These are phyloP conservation scores for Aurantiochytrium sp. DNA, from an alignment of 108 stramenopile species.

Conservation along the genomic window DNA sequence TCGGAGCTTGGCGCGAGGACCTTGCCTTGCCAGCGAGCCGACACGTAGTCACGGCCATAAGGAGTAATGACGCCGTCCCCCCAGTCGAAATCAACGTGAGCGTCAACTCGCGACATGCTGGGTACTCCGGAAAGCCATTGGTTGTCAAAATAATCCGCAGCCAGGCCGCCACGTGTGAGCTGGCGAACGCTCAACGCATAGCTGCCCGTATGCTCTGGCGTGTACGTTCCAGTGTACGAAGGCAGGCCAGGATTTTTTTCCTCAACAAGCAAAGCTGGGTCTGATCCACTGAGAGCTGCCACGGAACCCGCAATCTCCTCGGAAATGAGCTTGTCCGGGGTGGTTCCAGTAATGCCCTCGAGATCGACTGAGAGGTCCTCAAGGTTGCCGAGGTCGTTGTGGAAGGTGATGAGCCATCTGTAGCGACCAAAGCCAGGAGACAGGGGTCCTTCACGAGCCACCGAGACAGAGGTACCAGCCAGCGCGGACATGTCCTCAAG, in stretches of 20 bases:
- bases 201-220: slow-evolving; percentile 44
- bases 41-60: slow-evolving; percentile 69
- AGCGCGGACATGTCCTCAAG: slow-evolving; percentile 51
- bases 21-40: slow-evolving; percentile 68
- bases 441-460: not conserved
- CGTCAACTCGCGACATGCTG: slow-evolving; percentile 56
- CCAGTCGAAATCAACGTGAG: slow-evolving; percentile 53
- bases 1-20: slow-evolving; percentile 50
- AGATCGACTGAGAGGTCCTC: slow-evolving; percentile 35
- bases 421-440: slow-evolving; percentile 4
- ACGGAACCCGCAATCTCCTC: slow-evolving; percentile 35
- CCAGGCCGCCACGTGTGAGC: slow-evolving; percentile 60
- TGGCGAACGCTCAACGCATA: slow-evolving; percentile 63
- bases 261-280: slow-evolving; percentile 43
- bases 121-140: slow-evolving; percentile 66
- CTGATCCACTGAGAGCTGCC: slow-evolving; percentile 34
- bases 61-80: slow-evolving; percentile 61
- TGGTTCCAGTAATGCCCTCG: slow-evolving; percentile 47
- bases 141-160: slow-evolving; percentile 67
- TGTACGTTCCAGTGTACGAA: slow-evolving; percentile 61
- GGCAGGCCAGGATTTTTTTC: slow-evolving; percentile 66
- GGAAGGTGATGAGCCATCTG: slow-evolving; percentile 66
- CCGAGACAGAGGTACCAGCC: not conserved
- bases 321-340: slow-evolving; percentile 24
- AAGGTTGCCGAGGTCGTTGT: slow-evolving; percentile 44